These are phyloP conservation scores for Suillus discolor DNA, from an alignment of 768 basidiomycete species.

Conservation along the genomic window DNA sequence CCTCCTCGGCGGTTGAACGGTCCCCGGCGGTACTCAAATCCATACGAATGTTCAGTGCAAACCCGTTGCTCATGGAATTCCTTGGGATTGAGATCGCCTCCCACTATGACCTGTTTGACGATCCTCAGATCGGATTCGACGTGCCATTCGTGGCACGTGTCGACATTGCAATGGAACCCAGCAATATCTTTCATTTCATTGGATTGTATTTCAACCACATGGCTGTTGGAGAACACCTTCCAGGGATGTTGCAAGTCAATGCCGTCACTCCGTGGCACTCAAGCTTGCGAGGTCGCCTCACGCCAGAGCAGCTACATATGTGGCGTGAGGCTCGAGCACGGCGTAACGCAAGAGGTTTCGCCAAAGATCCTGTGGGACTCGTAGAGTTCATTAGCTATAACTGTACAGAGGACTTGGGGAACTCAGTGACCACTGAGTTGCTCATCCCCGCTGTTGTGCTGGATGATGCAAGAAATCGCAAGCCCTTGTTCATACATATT, in stretches of 20 bases:
- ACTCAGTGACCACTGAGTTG: constrained; percentile 11
- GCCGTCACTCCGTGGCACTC: neutral
- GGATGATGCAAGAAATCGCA: constrained; percentile 9
- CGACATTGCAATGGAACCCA: constrained; percentile 20
- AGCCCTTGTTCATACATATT: constrained; percentile 9
- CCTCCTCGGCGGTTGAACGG: too few relatives aligned
- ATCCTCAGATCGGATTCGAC: constrained; percentile 17
- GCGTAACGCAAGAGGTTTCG: neutral
- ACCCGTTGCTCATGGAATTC: constrained; percentile 7
- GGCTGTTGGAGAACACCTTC: constrained; percentile 5
- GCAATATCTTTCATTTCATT: constrained; percentile 3
- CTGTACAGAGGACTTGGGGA: constrained; percentile 14
- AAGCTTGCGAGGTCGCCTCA: constrained; percentile 8
- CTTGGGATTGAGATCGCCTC: constrained; percentile 16
- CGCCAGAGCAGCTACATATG: constrained; percentile 7
- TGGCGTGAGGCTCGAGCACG: constrained; percentile 12
- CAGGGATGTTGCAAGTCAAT: constrained; percentile 20
- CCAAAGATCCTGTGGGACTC: constrained; percentile 13
- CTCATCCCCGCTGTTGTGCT: constrained; percentile 3
- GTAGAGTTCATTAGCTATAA: constrained; percentile 20
- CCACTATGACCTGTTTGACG: constrained; percentile 12
- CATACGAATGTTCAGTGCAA: constrained; percentile 13
- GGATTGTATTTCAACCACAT: constrained; percentile 15
- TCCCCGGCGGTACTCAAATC: constrained; percentile 17
- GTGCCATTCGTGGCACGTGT: constrained; percentile 17